Conservation (phyloP, 2,329 filamentous ascomycete genomes). For the Diaporthe sp. region DNA sequence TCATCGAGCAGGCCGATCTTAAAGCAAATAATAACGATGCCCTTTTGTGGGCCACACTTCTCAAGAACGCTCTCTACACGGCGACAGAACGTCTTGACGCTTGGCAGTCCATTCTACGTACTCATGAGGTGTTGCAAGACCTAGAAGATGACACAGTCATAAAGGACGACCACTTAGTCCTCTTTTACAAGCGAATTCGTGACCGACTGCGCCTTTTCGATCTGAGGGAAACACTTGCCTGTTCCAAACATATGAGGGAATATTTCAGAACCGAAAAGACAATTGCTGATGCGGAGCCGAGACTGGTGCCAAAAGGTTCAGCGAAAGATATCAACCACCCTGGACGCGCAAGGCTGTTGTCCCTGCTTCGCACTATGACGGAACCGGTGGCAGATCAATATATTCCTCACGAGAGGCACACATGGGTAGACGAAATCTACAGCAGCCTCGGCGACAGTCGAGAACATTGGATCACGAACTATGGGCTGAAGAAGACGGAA, state of each 20-base stretch:
- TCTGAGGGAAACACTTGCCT: background rate
- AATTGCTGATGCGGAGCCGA: background rate
- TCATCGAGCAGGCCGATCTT: background rate
- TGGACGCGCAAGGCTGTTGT: background rate
- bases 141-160: too few species aligned
- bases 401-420: too few species aligned
- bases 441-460: too few species aligned
- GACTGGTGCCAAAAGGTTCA: too few species aligned
- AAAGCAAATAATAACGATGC: background rate
- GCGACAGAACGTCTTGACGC: background rate
- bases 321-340: background rate
- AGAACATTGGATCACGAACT: background rate
- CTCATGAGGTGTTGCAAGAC: background rate
- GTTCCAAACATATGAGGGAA: background rate
- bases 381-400: background rate
- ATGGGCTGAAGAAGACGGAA: background rate
- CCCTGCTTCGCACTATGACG: background rate
- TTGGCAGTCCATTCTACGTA: rapidly evolving
- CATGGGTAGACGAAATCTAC: background rate
- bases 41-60: background rate
- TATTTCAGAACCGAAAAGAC: background rate
- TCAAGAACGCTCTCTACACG: background rate
- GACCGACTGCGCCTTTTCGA: background rate
- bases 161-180: too few species aligned
- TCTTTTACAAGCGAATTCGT: too few species aligned